phyloP scores from a whole-genome alignment of 306 rosid genomes.

The Pterocarpus santalinus region DNA sequence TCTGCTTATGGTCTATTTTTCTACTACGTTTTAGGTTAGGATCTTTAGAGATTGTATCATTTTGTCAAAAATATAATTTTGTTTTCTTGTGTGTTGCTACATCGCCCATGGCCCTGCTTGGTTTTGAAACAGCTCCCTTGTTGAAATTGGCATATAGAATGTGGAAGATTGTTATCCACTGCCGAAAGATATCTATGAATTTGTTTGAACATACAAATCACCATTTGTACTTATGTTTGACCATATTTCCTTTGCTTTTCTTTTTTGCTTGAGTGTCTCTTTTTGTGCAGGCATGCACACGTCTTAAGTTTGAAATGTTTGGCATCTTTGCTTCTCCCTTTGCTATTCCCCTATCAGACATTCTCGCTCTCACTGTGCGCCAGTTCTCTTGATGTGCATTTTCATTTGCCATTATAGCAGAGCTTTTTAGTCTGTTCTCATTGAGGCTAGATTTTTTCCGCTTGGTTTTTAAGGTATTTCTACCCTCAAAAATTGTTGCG shows the following conservation, averaged over 20 bases:
- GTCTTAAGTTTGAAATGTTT: background rate
- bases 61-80: background rate
- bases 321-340: conserved; percentile 5
- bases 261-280: no score
- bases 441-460: background rate
- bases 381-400: background rate
- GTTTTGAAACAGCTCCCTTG: background rate
- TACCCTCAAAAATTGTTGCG: no score
- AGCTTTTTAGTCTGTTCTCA: background rate
- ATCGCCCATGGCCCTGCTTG: background rate
- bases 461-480: no score
- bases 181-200: no score
- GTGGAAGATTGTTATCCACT: background rate
- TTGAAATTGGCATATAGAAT: background rate
- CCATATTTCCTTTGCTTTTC: no score
- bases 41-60: background rate
- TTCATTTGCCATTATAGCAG: background rate
- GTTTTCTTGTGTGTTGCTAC: background rate
- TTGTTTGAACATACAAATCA: background rate
- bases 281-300: no score
- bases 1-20: no score
- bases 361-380: background rate
- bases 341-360: background rate
- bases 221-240: background rate
- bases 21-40: no score